phyloP scores from a whole-genome alignment of 768 basidiomycete genomes.

The Crepidotus variabilis region DNA sequence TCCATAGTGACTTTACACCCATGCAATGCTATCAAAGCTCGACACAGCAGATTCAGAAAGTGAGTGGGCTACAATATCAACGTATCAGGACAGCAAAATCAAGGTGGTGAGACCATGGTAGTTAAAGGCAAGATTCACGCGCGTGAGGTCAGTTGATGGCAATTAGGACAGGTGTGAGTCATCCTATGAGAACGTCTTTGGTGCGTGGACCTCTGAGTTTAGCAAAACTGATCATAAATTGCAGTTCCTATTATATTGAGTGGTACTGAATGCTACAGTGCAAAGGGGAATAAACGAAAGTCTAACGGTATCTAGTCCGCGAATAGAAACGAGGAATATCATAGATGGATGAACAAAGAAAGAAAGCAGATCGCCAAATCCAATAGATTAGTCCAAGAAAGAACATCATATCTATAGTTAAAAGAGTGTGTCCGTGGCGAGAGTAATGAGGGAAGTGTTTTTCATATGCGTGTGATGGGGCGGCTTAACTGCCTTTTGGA shows the following conservation, averaged over 20 bases:
- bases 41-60: background rate
- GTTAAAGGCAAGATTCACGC: background rate
- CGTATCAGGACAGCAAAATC: no score
- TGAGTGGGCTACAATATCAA: no score
- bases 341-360: background rate
- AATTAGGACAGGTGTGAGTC: no score
- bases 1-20: slow-evolving; percentile 99
- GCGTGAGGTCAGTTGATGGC: no score
- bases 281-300: background rate
- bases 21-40: slow-evolving; percentile 34
- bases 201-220: background rate
- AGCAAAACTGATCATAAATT: no score
- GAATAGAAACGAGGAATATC: background rate
- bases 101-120: background rate
- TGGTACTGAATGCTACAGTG: no score
- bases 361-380: no score
- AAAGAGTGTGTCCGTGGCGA: background rate
- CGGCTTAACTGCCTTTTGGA: slow-evolving; percentile 12
- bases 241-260: no score
- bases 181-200: no score
- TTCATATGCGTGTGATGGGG: no score
- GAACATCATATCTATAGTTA: background rate
- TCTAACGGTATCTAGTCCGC: background rate
- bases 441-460: no score
- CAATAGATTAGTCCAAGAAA: background rate